A percentile compares a stretch with the other conserved stretches of the same genome.
Evolutionary conservation across 1,139 yeast species (phyloP).

Genomic region (Suhomyces maxii): DNA sequence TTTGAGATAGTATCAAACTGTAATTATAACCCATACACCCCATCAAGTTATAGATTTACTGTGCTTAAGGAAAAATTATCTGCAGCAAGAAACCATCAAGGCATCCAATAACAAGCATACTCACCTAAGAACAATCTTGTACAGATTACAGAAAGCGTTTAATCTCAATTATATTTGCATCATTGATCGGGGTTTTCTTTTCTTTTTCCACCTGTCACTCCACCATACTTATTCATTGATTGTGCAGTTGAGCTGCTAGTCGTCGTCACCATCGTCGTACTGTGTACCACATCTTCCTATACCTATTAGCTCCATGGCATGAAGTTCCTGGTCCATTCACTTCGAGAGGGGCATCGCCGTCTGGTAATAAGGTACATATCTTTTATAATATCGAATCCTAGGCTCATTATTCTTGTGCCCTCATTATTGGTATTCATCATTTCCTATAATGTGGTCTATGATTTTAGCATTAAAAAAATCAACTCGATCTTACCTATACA

Average conservation of each 20-base stretch:
- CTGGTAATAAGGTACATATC: conserved; percentile 15
- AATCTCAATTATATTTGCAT: too few species aligned
- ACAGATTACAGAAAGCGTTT: too few species aligned
- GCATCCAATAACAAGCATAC: too few species aligned
- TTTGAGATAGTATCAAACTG: neutral
- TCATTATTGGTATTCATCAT: conserved; percentile 20
- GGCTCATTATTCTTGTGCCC: conserved; percentile 22
- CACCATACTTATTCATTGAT: neutral
- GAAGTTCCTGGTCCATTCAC: neutral
- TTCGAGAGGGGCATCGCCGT: conserved; percentile 6
- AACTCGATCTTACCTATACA: conserved; percentile 15
- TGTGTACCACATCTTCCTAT: neutral
- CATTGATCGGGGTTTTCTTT: too few species aligned
- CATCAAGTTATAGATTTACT: neutral
- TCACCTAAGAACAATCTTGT: too few species aligned
- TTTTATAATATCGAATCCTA: conserved; percentile 19
- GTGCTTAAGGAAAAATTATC: too few species aligned
- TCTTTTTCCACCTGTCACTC: neutral
- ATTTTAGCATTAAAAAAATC: conserved; percentile 20
- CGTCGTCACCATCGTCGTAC: too few species aligned
- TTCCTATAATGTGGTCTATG: conserved; percentile 26
- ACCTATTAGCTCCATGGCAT: neutral
- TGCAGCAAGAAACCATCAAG: too few species aligned
- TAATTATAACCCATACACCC: neutral
- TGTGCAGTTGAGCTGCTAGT: neutral